Evolutionary conservation across 371 early-diverging fungal genomes (phyloP), one percentile per base, ranked within the genome.

Genomic region (Lichtheimia ramosa): DNA sequence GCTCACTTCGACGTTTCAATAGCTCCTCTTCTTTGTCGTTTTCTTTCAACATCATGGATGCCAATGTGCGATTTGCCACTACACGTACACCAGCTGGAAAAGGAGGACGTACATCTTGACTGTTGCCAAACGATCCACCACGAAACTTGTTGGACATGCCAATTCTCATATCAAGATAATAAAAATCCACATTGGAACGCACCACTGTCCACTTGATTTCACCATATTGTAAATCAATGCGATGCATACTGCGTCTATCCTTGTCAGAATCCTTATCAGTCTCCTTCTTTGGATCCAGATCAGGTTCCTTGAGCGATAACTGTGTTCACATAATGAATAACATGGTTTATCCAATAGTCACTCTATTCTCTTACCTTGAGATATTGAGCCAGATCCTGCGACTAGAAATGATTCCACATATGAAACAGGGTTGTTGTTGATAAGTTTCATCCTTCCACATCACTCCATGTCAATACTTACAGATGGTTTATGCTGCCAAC

Each of bases 211-310:
- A 93, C 66, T 85, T 84, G 58, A 87, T 74, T 41, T 88, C 88
- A n/a, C 93, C 94, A 62, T 93, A 93, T 59, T 86, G 82, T 13
- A 92, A 66, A 48, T 88, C 87, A 23, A 92, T 89, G 16, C 88
- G 85, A 65, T 86, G 85, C 16, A 56, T 2, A 8, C 28, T 23
- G 15, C n/a, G 77, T 56, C 59, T 69, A 8, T 34, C 34, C 34
- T 71, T 43, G 74, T 69, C 24, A 55, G 55, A 25, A 24, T 65
- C 59, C 23, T 64, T 51, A 18, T 55, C 61, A 18, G 77, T 70
- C n/a, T 77, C 73, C 7, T 73, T 62, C 43, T 75, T 66, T 5
- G 81, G 74, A 51, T 80, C 2, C 70, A 71, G 20, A 73, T 64
- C 82, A 16, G 21, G 18, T n/a, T 46, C 46, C 16, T 21, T n/a